Evolutionary conservation across 2,329 filamentous ascomycete species (phyloP).

Genomic region (Thyridium curvatum): DNA sequence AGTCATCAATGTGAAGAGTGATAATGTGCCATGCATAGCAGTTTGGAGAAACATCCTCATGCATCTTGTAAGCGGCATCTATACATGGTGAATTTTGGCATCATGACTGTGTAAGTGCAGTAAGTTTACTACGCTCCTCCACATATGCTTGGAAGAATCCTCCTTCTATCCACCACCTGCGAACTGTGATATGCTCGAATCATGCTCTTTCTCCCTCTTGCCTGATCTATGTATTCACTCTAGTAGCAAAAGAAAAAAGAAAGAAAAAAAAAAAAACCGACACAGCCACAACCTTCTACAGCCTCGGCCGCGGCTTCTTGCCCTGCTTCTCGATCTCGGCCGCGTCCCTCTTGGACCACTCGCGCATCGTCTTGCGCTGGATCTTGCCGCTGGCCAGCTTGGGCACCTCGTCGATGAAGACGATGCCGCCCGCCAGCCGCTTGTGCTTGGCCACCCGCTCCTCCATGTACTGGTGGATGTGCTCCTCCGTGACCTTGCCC

Average conservation of each 20-base stretch:
- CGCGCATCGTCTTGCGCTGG: constrained; percentile 46
- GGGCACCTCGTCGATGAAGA: constrained; percentile 50
- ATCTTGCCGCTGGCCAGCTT: constrained; percentile 54
- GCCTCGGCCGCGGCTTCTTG: constrained; percentile 3
- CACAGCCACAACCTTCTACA: constrained; percentile 2
- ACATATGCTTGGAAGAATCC: too few relatives aligned
- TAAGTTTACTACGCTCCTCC: too few relatives aligned
- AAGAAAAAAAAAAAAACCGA: neutral
- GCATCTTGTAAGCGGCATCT: too few relatives aligned
- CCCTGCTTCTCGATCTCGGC: constrained; percentile 14
- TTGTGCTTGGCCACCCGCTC: constrained; percentile 45
- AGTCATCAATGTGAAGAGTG: too few relatives aligned
- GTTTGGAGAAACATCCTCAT: too few relatives aligned
- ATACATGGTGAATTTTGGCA: too few relatives aligned
- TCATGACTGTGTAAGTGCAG: too few relatives aligned
- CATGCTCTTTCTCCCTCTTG: too few relatives aligned
- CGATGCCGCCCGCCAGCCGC: constrained; percentile 41
- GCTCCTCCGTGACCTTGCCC: constrained; percentile 37
- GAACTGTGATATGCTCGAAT: too few relatives aligned
- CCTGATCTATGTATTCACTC: too few relatives aligned
- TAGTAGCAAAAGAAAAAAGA: neutral
- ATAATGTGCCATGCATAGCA: too few relatives aligned
- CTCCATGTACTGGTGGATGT: constrained; percentile 44
- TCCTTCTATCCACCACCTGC: too few relatives aligned
- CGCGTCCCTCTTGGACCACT: constrained; percentile 50